Evolutionary conservation across 352 stramenopile species (phyloP), one percentile per base, ranked within the genome.

Genomic region (Peronospora destructor): DNA sequence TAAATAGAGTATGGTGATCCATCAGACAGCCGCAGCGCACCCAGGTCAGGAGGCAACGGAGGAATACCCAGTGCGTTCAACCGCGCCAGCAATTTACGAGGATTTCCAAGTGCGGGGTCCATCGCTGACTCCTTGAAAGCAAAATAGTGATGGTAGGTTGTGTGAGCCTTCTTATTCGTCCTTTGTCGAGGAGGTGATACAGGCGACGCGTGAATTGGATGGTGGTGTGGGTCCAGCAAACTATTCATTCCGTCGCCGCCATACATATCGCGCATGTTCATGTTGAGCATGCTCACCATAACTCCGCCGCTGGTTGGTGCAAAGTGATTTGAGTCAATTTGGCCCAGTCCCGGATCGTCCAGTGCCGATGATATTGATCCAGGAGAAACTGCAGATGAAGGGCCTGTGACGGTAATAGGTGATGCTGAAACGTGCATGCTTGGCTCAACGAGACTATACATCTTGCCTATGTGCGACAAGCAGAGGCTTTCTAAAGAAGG

Each of bases 61-160:
- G 95, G 94, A 17, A 98, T 89, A 6, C 90, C 72, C 29, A 98
- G 67, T 7, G 88, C 84, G 40, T 90, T 89, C 21, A 98, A 64
- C 41, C 94, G 84, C n/a, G 73, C 89, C 0, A 96, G 25, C 53
- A 92, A 48, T 64, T 97, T 94, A n/a, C 82, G 71, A 21, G 83
- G 68, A 49, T 91, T 88, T 36, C 71, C 66, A 5, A 94, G 66
- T 9, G 83, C 83, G 10, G 83, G 83, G 47, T 94, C 83, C 50
- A 85, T 84, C 7, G 77, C 80, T n/a, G 76, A 86, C 54, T 87
- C 76, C 50, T 84, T 84, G 48, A 84, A 83, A n/a, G 73, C 71
- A 36, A 84, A 82, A 45, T 86, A 83, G 50, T 86, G 75, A 30
- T 85, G 71, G 44, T 83, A 80, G 1, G 72, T 78, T 41, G 72